Percentiles rank a stretch among this genome's conserved stretches.
These are phyloP conservation scores for Erodium chrysanthum DNA, from an alignment of 441 rosid species.

Conservation along the genomic window DNA sequence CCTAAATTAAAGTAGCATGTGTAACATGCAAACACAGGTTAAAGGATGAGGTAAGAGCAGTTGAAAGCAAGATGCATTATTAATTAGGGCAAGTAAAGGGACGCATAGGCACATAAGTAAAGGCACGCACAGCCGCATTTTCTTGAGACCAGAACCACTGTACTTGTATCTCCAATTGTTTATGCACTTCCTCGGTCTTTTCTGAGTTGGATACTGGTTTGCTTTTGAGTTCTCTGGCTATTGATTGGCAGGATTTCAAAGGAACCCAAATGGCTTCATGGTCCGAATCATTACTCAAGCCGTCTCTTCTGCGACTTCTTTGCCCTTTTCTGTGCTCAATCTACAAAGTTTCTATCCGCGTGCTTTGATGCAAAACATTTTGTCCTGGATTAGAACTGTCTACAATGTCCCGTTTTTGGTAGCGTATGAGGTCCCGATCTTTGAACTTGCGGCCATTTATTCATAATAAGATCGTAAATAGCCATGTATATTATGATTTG, in stretches of 20 bases:
- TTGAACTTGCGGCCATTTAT: too few species aligned
- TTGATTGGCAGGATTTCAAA: background rate
- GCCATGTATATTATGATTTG: too few species aligned
- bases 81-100: too few species aligned
- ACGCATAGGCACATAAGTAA: slow-evolving; percentile 25
- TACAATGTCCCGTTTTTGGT: too few species aligned
- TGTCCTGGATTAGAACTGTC: background rate
- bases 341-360: background rate
- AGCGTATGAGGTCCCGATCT: too few species aligned
- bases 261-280: background rate
- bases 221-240: background rate
- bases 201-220: slow-evolving; percentile 25
- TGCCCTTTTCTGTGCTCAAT: too few species aligned
- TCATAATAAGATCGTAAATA: too few species aligned
- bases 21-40: too few species aligned
- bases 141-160: slow-evolving; percentile 37
- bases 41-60: too few species aligned
- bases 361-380: too few species aligned
- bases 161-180: slow-evolving; percentile 15
- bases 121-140: slow-evolving; percentile 40
- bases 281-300: background rate
- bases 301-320: background rate
- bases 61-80: too few species aligned
- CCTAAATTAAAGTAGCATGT: too few species aligned
- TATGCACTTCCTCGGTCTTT: slow-evolving; percentile 12